These are phyloP conservation scores for Macrophomina tecta DNA, from an alignment of 2,329 filamentous ascomycete genomes.

Conservation along the genomic window DNA sequence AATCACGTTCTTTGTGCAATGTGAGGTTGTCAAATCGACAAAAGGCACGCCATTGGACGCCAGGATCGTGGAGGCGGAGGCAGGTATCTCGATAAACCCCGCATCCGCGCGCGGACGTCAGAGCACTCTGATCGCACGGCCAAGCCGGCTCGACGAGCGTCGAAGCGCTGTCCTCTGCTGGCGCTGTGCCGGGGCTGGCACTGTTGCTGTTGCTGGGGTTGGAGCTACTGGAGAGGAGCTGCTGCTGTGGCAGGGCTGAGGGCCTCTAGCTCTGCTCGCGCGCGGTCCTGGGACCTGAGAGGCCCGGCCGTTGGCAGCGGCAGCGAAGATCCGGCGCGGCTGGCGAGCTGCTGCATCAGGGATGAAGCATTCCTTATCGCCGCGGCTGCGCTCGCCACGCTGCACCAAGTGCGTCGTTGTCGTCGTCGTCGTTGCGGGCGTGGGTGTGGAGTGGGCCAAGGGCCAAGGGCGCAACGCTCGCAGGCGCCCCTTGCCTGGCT, in stretches of 20 bases:
- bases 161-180: background rate
- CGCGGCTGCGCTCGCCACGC: slow-evolving; percentile 23
- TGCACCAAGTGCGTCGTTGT: background rate
- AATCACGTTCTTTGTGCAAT: slow-evolving; percentile 23
- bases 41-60: slow-evolving; percentile 17
- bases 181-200: slow-evolving; percentile 6
- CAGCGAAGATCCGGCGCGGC: slow-evolving; percentile 13
- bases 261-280: background rate
- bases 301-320: slow-evolving; percentile 8
- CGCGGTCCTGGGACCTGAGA: background rate
- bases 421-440: too few species aligned
- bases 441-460: too few species aligned
- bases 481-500: slow-evolving; percentile 20
- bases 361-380: slow-evolving; percentile 24
- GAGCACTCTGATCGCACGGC: slow-evolving; percentile 2
- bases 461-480: slow-evolving; percentile 12
- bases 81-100: slow-evolving; percentile 23
- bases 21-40: slow-evolving; percentile 5
- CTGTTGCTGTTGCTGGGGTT: background rate
- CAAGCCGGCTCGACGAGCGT: background rate
- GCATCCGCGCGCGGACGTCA: slow-evolving; percentile 25
- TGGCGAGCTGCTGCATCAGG: slow-evolving; percentile 20
- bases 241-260: background rate
- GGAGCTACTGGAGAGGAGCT: too few species aligned
- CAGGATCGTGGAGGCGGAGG: slow-evolving; percentile 18